Percentiles rank a stretch among this genome's conserved stretches.
Evolutionary conservation across 768 basidiomycete genomes (phyloP).

Genomic region (Hydnum rufescens): DNA sequence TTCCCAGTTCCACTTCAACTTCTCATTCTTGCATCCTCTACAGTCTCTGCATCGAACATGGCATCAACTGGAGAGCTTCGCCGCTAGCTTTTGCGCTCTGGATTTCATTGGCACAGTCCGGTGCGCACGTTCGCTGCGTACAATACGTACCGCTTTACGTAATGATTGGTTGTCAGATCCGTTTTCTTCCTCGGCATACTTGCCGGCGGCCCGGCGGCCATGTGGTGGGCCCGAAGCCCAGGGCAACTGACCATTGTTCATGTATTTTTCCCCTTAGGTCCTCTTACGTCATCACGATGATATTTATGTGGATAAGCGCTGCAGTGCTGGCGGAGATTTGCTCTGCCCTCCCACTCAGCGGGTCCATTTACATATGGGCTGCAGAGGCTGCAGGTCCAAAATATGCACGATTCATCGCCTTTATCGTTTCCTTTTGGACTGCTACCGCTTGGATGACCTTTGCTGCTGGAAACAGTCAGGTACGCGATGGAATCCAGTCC

Average conservation of each 20-base stretch:
- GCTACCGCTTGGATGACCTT: conserved; percentile 96
- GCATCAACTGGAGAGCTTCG: conserved; percentile 68
- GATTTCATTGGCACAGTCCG: conserved; percentile 81
- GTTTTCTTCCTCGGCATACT: conserved; percentile 62
- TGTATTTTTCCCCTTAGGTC: conserved; percentile 33
- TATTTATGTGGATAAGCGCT: conserved; percentile 80
- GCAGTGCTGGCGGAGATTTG: conserved; percentile 78
- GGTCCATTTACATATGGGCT: conserved; percentile 90
- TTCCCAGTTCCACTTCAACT: no score
- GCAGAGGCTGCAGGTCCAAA: conserved; percentile 82
- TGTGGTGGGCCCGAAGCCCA: conserved; percentile 32
- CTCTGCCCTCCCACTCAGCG: conserved; percentile 68
- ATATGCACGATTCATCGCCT: conserved; percentile 70
- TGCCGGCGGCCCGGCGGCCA: conserved; percentile 72
- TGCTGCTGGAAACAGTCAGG: conserved; percentile 73
- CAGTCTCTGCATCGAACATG: conserved; percentile 78
- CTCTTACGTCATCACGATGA: conserved; percentile 57
- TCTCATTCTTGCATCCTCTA: no score
- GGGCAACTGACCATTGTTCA: neutral
- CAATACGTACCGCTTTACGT: no score
- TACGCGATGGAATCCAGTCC: conserved; percentile 16
- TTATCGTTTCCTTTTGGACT: conserved; percentile 85
- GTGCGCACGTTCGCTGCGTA: no score
- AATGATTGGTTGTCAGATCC: conserved; percentile 43
- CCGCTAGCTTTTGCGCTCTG: conserved; percentile 71